Evolutionary conservation across 306 rosid species (phyloP), one percentile per base, ranked within the genome.

Genomic region (Acacia crassicarpa): DNA sequence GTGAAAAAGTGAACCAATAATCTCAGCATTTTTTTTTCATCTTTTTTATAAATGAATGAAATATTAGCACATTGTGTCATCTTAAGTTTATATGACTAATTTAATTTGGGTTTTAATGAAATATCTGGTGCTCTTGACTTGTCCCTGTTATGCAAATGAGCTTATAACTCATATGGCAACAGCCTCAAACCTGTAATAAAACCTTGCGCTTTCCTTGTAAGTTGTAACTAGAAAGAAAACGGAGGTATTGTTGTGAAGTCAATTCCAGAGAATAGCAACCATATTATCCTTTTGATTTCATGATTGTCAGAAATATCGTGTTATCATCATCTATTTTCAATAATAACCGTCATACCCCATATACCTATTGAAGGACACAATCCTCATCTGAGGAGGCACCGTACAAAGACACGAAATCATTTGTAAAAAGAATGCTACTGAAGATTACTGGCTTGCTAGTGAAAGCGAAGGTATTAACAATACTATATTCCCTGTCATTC

Each of bases 381-480:
- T 81, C 79, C 73, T 71, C 92, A 77, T 80, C 95, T 11, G 93
- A 91, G 82, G 94, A 91, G 63, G 75, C 76, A 62, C 88, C 89
- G 38, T 80, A 75, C 79, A 87, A 82, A 83, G 98, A 93, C 35
- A 2, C 84, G 0, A 78, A 85, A 85, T 78, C 97, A 61, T 81
- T 92, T 83, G 80, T 83, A 66, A 97, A 92, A 85, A 92, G 89
- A 84, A 66, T 87, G 80, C 58, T 88, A 65, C 44, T 87, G 89
- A 95, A 91, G 89, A 48, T 80, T 73, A 65, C 87, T 2, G 90
- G 92, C 70, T 56, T 88, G 75, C 35, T 89, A 53, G 87, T 78
- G 72, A 95, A 93, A 87, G 97, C 98, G 23, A 95, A 95, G 99
- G 99, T 94, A 81, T 38, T 58, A 51, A n/a, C n/a, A n/a, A 32